phyloP scores from a whole-genome alignment of 2,329 filamentous ascomycete genomes.

The Colletotrichum shisoi region DNA sequence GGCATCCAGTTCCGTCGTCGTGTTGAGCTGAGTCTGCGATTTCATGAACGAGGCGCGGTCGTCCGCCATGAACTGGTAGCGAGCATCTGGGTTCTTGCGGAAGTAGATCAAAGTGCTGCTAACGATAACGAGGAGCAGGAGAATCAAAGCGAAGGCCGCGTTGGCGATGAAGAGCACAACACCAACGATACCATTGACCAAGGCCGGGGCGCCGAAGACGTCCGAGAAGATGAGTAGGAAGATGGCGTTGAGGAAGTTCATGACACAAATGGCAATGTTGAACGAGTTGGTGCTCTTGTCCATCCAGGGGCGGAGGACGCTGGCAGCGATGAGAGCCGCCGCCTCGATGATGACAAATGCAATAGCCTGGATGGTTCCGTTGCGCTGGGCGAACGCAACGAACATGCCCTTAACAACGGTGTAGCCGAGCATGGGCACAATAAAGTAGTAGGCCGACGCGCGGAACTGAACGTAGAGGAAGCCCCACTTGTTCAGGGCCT shows the following conservation, averaged over 20 bases:
- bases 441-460: constrained; percentile 94
- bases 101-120: constrained; percentile 74
- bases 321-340: constrained; percentile 76
- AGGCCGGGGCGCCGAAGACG: constrained; percentile 81
- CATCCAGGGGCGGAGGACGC: constrained; percentile 92
- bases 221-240: constrained; percentile 89
- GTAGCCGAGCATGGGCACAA: constrained; percentile 80
- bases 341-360: constrained; percentile 85
- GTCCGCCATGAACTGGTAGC: constrained; percentile 96
- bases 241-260: constrained; percentile 91
- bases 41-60: constrained; percentile 98
- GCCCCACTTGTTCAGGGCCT: constrained; percentile 95
- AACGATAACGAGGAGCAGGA: constrained; percentile 78
- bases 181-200: constrained; percentile 88
- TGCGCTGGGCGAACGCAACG: constrained; percentile 79
- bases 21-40: constrained; percentile 80
- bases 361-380: constrained; percentile 77
- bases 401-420: constrained; percentile 89
- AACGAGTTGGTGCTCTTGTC: constrained; percentile 98
- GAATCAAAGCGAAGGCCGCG: constrained; percentile 80
- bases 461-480: constrained; percentile 98
- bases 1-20: constrained; percentile 87
- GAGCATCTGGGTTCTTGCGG: constrained; percentile 91
- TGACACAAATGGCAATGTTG: constrained; percentile 88
- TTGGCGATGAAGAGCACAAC: constrained; percentile 90